Conservation (phyloP, 129 eudicot species). For the Pseudognaphalium luteoalbum region DNA sequence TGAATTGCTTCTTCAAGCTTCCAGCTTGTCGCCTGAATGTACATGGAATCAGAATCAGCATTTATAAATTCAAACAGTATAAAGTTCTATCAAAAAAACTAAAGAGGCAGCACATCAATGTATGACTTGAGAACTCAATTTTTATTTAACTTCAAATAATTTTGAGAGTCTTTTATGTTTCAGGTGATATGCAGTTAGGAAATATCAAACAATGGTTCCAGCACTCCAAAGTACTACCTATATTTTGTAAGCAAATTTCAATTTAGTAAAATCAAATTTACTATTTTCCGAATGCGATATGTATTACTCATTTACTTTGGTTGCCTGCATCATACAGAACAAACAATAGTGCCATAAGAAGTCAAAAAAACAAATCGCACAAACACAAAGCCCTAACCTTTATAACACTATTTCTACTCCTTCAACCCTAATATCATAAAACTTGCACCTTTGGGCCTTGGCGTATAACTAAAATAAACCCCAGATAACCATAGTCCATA, state of each 20-base stretch:
- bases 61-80: background rate
- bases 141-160: background rate
- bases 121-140: background rate
- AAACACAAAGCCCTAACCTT: constrained; percentile 4
- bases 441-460: background rate
- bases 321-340: background rate
- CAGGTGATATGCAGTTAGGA: too few species aligned
- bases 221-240: background rate
- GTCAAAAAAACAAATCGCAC: background rate
- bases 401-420: background rate
- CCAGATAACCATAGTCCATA: background rate
- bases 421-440: constrained; percentile 16
- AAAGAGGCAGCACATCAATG: too few species aligned
- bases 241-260: background rate
- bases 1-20: constrained; percentile 96
- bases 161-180: too few species aligned
- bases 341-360: background rate
- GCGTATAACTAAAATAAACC: background rate
- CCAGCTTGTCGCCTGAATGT: constrained; percentile 91
- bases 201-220: background rate
- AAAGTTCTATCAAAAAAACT: background rate
- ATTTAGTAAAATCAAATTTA: background rate
- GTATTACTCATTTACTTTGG: background rate
- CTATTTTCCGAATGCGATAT: background rate
- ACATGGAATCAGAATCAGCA: constrained; percentile 9